Evolutionary conservation across 768 basidiomycete species (phyloP), one percentile per base, ranked within the genome.

Genomic region (Suillus lakei): DNA sequence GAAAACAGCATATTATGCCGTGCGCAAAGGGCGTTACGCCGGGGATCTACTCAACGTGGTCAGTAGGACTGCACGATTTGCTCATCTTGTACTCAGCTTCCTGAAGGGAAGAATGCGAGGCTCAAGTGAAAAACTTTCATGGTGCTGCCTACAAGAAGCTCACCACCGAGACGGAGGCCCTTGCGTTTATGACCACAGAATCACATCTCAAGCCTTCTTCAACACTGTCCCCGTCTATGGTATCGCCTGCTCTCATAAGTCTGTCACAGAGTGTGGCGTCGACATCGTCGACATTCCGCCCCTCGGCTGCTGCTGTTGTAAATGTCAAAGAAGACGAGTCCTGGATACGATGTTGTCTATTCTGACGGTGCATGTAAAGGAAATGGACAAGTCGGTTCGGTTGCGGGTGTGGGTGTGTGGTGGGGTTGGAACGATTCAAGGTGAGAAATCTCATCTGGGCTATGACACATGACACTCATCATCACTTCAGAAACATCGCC

Each of bases 361-460:
- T 90, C 85, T 23, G 96, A 98, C 75, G 96, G 96, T 13, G 91
- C 95, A 7, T 95, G 94, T 68, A 87, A 86, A 71, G 87, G 89
- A 2, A 98, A 98, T 72, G 96, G 96, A 0, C 78, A 88, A 71
- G 36, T 34, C 3, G 86, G 84, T 1, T 84, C 91, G 0, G 68
- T 85, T 48, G 96, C 94, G 1, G 96, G 96, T 1, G 78, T 95
- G 50, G 96, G 96, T 0, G 93, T 98, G 0, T 98, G 89, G 88
- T 98, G 93, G 92, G 93, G 90, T 0, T 77, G 73, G 12, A 73
- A 83, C 64, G 91, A 95, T 76, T 75, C 85, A 38, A 81, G 91
- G 91, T 88, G 54, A 58, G 77, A 64, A 23, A 26, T 36, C 13
- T n/a, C 36, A 34, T 58, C 36, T 32, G 53, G 32, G 12, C 15